Evolutionary conservation across 106 monocot species (phyloP).

Genomic region (Dioscorea alata): DNA sequence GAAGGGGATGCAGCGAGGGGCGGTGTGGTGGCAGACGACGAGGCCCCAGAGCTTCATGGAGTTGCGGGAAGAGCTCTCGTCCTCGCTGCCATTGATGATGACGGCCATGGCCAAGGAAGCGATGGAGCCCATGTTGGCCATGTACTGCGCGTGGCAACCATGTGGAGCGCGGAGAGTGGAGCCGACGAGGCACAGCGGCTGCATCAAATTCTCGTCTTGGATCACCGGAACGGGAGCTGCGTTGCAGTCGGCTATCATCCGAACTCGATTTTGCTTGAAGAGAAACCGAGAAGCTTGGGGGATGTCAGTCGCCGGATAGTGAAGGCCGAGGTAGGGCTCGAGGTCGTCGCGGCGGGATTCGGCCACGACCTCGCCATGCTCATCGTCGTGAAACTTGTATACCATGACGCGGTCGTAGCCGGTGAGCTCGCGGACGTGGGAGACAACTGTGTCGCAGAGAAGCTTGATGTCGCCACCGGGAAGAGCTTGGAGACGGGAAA

Average conservation of each 20-base stretch:
- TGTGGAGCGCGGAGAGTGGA: slow-evolving; percentile 84
- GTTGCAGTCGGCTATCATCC: slow-evolving; percentile 90
- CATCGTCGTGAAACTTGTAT: slow-evolving; percentile 92
- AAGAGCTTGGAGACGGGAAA: slow-evolving; percentile 74
- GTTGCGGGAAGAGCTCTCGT: slow-evolving; percentile 15
- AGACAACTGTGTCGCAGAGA: slow-evolving; percentile 73
- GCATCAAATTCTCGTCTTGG: slow-evolving; percentile 48
- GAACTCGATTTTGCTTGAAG: slow-evolving; percentile 82
- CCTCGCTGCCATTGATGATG: slow-evolving; percentile 55
- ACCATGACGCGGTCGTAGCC: slow-evolving; percentile 94
- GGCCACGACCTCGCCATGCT: slow-evolving; percentile 91
- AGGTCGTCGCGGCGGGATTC: slow-evolving; percentile 59
- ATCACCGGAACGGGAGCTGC: slow-evolving; percentile 64
- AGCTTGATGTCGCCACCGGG: slow-evolving; percentile 81
- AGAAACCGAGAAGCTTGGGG: slow-evolving; percentile 86
- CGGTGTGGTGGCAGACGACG: slow-evolving; percentile 93
- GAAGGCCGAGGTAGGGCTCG: slow-evolving; percentile 86
- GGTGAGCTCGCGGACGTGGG: slow-evolving; percentile 77
- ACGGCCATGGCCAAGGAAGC: slow-evolving; percentile 88
- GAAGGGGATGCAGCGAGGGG: slow-evolving; percentile 81
- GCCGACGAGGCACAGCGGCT: slow-evolving; percentile 88
- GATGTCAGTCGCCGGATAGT: slow-evolving; percentile 91
- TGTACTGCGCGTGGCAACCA: slow-evolving; percentile 84
- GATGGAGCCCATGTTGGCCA: slow-evolving; percentile 86
- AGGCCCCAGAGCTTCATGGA: slow-evolving; percentile 90